A percentile compares a stretch with the other conserved stretches of the same genome.
Conservation (phyloP, 805 yeast genomes). For the Yamadazyma takamatsuzukensis region DNA sequence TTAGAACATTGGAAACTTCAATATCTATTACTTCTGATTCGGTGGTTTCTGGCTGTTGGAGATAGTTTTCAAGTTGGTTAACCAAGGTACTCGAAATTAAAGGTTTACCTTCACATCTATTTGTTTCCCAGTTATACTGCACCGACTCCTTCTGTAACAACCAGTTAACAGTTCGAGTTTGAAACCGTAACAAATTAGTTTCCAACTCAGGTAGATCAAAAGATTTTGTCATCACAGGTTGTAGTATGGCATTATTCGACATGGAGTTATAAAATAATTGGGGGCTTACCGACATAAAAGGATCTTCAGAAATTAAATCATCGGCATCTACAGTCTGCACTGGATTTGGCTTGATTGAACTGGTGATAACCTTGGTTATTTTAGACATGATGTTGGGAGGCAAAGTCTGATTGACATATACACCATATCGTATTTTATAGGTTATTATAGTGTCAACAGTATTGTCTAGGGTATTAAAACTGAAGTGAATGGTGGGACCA, state of each 20-base stretch:
- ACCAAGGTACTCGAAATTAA: slow-evolving; percentile 9
- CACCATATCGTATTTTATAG: slow-evolving; percentile 14
- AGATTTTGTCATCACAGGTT: slow-evolving; percentile 13
- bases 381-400: slow-evolving; percentile 16
- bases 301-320: slow-evolving; percentile 2
- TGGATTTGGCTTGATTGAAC: slow-evolving; percentile 7
- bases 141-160: slow-evolving; percentile 49
- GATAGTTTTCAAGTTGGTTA: background rate
- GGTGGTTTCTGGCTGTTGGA: background rate
- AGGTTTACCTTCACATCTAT: slow-evolving; percentile 17
- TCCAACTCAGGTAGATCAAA: slow-evolving; percentile 42
- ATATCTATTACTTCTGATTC: slow-evolving; percentile 14
- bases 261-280: slow-evolving; percentile 48
- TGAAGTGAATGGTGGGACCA: slow-evolving; percentile 9
- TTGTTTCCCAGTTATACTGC: slow-evolving; percentile 23
- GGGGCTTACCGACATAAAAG: slow-evolving; percentile 23
- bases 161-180: slow-evolving; percentile 56
- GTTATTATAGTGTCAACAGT: slow-evolving; percentile 10
- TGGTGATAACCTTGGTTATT: slow-evolving; percentile 7
- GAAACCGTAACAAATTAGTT: slow-evolving; percentile 46
- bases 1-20: slow-evolving; percentile 27
- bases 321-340: no score
- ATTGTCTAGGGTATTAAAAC: slow-evolving; percentile 10
- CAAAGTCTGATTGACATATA: slow-evolving; percentile 16
- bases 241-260: slow-evolving; percentile 39